Conservation (phyloP, 129 eudicot genomes). For the Flaveria ramosissima region DNA sequence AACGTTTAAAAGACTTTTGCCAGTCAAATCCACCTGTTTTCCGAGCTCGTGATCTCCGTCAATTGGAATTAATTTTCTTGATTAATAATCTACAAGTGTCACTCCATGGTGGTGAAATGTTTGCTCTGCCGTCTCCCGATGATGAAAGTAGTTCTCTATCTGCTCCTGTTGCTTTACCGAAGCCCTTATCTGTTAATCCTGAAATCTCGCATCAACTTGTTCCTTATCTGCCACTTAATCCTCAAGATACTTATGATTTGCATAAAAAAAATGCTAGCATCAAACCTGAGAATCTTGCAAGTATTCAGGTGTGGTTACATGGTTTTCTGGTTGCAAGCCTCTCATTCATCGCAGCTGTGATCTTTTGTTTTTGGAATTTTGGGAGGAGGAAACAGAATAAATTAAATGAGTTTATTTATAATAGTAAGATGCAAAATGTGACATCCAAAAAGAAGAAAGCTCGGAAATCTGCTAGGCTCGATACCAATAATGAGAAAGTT, state of each 20-base stretch:
- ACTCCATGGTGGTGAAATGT: slow-evolving; percentile 42
- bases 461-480: slow-evolving; percentile 50
- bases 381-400: slow-evolving; percentile 28
- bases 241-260: slow-evolving; percentile 13
- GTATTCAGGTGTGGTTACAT: slow-evolving; percentile 30
- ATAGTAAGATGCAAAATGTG: slow-evolving; percentile 40
- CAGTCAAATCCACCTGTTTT: slow-evolving; percentile 50
- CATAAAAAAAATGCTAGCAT: slow-evolving; percentile 22
- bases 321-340: slow-evolving; percentile 37
- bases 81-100: slow-evolving; percentile 36
- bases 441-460: slow-evolving; percentile 66
- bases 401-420: slow-evolving; percentile 30
- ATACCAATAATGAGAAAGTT: slow-evolving; percentile 28
- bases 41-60: slow-evolving; percentile 61
- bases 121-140: slow-evolving; percentile 51
- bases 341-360: slow-evolving; percentile 34
- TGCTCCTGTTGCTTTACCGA: slow-evolving; percentile 11
- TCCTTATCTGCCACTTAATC: slow-evolving; percentile 27
- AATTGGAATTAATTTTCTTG: slow-evolving; percentile 43
- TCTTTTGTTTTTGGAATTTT: slow-evolving; percentile 29
- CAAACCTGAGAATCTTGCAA: slow-evolving; percentile 31
- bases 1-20: slow-evolving; percentile 42
- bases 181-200: neutral
- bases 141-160: slow-evolving; percentile 1
- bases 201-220: slow-evolving; percentile 27